Conservation (phyloP, 768 basidiomycete species). For the Daedalea quercina region DNA sequence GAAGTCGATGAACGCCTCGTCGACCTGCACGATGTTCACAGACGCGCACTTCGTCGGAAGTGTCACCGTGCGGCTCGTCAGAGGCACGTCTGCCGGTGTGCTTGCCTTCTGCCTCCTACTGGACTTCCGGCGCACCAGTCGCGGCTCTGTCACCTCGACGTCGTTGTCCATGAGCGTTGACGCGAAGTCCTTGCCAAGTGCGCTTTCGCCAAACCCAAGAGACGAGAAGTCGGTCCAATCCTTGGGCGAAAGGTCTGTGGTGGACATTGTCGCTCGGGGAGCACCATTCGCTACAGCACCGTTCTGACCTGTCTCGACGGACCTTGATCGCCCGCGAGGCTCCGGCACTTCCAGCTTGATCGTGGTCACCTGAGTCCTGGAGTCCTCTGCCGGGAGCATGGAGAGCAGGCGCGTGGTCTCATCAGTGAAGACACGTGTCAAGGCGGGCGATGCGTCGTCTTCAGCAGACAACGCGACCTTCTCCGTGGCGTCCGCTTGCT, state of each 20-base stretch:
- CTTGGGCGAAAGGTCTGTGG: slow-evolving; percentile 24
- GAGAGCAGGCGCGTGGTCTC: slow-evolving; percentile 53
- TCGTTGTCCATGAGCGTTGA: slow-evolving; percentile 54
- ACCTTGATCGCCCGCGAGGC: slow-evolving; percentile 25
- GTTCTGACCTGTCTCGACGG: slow-evolving; percentile 18
- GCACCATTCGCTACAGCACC: slow-evolving; percentile 1
- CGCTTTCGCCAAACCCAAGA: slow-evolving; percentile 47
- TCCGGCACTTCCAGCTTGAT: slow-evolving; percentile 25
- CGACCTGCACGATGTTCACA: slow-evolving; percentile 49
- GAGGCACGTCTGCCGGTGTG: slow-evolving; percentile 19
- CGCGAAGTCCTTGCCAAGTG: slow-evolving; percentile 40
- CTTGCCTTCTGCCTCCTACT: slow-evolving; percentile 28
- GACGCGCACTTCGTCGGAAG: slow-evolving; percentile 30
- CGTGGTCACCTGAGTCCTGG: slow-evolving; percentile 23
- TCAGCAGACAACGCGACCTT: slow-evolving; percentile 1
- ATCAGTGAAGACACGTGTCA: slow-evolving; percentile 56
- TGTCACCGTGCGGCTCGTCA: slow-evolving; percentile 7
- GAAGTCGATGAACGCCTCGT: slow-evolving; percentile 81
- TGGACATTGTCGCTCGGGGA: slow-evolving; percentile 9
- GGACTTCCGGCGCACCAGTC: slow-evolving; percentile 24
- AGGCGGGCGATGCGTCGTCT: slow-evolving; percentile 29
- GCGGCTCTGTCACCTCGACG: slow-evolving; percentile 45
- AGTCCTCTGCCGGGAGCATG: slow-evolving; percentile 39
- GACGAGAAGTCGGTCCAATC: slow-evolving; percentile 71
- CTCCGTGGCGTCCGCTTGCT: slow-evolving; percentile 23